A percentile compares a stretch with the other conserved stretches of the same genome.
Conservation (phyloP, 148 eudicot species). For the Amaranthus hypochondriacus region DNA sequence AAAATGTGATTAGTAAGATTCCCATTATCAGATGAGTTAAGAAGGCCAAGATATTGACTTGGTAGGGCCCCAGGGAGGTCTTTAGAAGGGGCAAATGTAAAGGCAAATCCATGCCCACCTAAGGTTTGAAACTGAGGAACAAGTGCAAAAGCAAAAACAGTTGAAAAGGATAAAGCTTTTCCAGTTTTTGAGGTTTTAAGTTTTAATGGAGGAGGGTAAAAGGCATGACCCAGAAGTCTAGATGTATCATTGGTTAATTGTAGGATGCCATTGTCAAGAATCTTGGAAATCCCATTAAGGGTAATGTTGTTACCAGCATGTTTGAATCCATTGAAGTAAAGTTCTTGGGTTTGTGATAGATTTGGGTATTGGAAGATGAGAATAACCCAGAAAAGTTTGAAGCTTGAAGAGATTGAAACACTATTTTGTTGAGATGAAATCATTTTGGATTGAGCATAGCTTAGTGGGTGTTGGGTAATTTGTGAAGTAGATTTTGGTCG, state of each 20-base stretch:
- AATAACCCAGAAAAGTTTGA: slow-evolving; percentile 22
- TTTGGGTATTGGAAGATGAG: slow-evolving; percentile 24
- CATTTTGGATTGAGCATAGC: slow-evolving; percentile 13
- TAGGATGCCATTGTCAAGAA: slow-evolving; percentile 47
- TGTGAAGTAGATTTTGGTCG: not conserved
- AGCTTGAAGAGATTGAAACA: slow-evolving; percentile 13
- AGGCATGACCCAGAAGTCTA: slow-evolving; percentile 63
- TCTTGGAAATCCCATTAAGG: slow-evolving; percentile 45
- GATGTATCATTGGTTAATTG: slow-evolving; percentile 46
- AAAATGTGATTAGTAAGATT: slow-evolving; percentile 64
- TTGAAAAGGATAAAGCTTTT: slow-evolving; percentile 59
- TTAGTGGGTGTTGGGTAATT: not conserved
- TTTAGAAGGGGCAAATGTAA: slow-evolving; percentile 44
- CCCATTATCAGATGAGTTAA: slow-evolving; percentile 51
- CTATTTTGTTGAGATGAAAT: not conserved
- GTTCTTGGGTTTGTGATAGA: slow-evolving; percentile 38
- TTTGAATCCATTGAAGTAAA: slow-evolving; percentile 56
- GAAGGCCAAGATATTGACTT: slow-evolving; percentile 67
- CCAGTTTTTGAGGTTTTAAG: slow-evolving; percentile 43
- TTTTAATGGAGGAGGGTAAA: slow-evolving; percentile 42
- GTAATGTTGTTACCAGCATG: slow-evolving; percentile 31
- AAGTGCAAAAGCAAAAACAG: slow-evolving; percentile 65
- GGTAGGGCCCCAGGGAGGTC: slow-evolving; percentile 53
- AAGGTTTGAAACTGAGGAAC: slow-evolving; percentile 53
- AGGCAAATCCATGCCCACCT: slow-evolving; percentile 90